A percentile compares a stretch with the other conserved stretches of the same genome.
These are phyloP conservation scores for Physcomitrium patens DNA, from an alignment of 225 moss, liverwort and hornwort species.

Conservation along the genomic window DNA sequence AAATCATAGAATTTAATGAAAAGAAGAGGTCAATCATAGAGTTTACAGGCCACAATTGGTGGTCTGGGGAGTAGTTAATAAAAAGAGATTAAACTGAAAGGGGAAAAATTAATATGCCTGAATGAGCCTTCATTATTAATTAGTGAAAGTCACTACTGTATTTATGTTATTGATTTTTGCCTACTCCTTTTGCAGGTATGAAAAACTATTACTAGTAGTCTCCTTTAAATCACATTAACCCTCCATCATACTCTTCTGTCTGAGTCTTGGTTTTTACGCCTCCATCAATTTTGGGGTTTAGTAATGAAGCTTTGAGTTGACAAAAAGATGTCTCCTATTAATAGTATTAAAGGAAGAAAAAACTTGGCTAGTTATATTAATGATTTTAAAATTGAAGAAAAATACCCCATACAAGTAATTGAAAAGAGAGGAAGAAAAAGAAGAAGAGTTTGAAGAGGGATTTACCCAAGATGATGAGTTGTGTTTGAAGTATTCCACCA, in stretches of 20 bases:
- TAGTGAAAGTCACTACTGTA: conserved; percentile 7
- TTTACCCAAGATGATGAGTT: too few species aligned
- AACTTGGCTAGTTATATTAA: neutral
- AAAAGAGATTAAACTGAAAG: neutral
- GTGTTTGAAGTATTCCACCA: too few species aligned
- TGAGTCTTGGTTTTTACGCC: conserved; percentile 23
- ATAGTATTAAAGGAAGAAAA: neutral
- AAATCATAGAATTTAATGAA: neutral
- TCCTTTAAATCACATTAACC: conserved; percentile 3
- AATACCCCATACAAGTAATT: too few species aligned
- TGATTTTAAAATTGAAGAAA: neutral
- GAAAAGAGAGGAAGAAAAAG: neutral
- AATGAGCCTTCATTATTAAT: conserved; percentile 11
- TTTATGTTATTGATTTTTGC: neutral
- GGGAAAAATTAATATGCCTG: conserved; percentile 13
- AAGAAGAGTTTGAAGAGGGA: too few species aligned
- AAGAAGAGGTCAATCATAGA: conserved; percentile 35
- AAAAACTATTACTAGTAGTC: neutral
- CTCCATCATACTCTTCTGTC: neutral
- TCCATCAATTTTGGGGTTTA: conserved; percentile 23
- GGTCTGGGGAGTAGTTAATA: neutral
- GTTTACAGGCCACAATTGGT: conserved; percentile 13
- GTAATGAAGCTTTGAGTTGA: conserved; percentile 27
- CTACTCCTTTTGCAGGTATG: neutral
- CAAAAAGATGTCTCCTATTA: neutral